A percentile compares a stretch with the other conserved stretches of the same genome.
phyloP scores from a whole-genome alignment of 768 basidiomycete genomes.

The Lactifluus pinguis region DNA sequence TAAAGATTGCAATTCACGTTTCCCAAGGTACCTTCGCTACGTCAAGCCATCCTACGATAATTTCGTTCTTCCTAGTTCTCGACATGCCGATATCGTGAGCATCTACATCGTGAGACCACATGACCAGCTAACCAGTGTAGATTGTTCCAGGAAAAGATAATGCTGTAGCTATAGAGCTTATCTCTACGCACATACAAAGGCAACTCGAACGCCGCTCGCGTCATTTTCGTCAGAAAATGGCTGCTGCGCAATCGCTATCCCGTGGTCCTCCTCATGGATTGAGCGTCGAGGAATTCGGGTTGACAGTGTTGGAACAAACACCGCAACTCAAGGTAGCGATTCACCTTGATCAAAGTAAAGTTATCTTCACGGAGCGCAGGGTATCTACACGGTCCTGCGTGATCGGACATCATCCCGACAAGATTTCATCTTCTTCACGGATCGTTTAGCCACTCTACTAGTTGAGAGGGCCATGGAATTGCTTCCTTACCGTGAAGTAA shows the following conservation, averaged over 20 bases:
- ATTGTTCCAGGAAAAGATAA: conserved; percentile 95
- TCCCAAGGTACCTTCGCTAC: conserved; percentile 72
- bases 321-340: conserved; percentile 62
- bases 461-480: conserved; percentile 78
- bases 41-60: conserved; percentile 95
- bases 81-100: conserved; percentile 79
- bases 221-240: conserved; percentile 67
- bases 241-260: conserved; percentile 30
- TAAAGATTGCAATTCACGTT: background rate
- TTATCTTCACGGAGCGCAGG: conserved; percentile 36
- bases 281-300: conserved; percentile 36
- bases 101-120: background rate
- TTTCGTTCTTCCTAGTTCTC: conserved; percentile 82
- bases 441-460: conserved; percentile 75
- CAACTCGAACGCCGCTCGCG: conserved; percentile 74
- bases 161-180: conserved; percentile 83
- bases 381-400: conserved; percentile 82
- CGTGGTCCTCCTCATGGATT: conserved; percentile 13
- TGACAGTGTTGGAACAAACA: conserved; percentile 67
- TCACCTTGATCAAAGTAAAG: background rate
- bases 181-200: conserved; percentile 80
- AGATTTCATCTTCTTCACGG: conserved; percentile 90
- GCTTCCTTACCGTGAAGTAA: conserved; percentile 59
- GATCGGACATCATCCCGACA: conserved; percentile 60
- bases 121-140: conserved; percentile 32